Evolutionary conservation across 495 filamentous ascomycete genomes (phyloP).

Genomic region (Aeminium ludgeri): DNA sequence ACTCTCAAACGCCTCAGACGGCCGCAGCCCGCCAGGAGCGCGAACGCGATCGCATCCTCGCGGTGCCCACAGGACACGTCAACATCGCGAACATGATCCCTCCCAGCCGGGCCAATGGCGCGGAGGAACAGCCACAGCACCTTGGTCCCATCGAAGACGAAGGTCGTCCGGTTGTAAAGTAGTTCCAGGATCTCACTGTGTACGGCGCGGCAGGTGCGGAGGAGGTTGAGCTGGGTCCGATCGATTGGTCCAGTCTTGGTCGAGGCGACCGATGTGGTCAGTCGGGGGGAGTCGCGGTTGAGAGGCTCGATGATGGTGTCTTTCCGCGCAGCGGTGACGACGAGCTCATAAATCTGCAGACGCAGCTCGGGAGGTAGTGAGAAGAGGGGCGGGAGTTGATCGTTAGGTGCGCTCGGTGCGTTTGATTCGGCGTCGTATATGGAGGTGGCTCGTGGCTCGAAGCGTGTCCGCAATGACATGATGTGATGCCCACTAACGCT

Average conservation of each 20-base stretch:
- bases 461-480: not conserved
- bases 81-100: not conserved
- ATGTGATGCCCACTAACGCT: not conserved
- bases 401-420: not conserved
- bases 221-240: conserved; percentile 7
- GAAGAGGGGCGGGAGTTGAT: conserved; percentile 4
- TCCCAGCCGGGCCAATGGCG: conserved; percentile 8
- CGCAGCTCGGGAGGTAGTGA: conserved; percentile 11
- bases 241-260: conserved; percentile 6
- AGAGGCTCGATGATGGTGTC: conserved; percentile 5
- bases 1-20: conserved; percentile 3
- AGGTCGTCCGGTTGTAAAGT: conserved; percentile 8
- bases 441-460: not conserved
- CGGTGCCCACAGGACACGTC: conserved; percentile 5
- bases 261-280: conserved; percentile 1
- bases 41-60: conserved; percentile 14
- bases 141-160: conserved; percentile 6
- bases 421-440: not conserved
- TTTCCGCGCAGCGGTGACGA: conserved; percentile 3
- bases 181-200: conserved; percentile 9
- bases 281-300: conserved; percentile 9
- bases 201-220: conserved; percentile 8
- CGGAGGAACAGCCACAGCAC: conserved; percentile 15
- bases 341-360: conserved; percentile 8
- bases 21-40: conserved; percentile 8